Evolutionary conservation across 31 red algal species (phyloP), one percentile per base, ranked within the genome.

Genomic region (Endocladia muricata): DNA sequence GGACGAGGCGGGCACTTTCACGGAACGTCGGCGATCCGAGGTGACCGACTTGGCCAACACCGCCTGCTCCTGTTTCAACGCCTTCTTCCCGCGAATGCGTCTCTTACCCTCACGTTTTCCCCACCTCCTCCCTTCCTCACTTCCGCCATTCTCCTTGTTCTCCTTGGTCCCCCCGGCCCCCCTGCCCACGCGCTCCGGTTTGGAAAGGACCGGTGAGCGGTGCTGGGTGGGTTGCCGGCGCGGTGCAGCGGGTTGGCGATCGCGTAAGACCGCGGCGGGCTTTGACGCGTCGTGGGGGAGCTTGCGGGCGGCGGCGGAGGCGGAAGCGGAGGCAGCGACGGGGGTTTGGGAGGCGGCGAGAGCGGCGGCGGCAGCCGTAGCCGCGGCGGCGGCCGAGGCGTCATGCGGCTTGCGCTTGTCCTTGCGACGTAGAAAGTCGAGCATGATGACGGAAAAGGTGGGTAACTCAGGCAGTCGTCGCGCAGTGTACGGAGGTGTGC

Each of bases 11-110:
- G 87, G 72, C 30, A 77, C 88, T 34, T 82, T 81, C 32, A 91
- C 79, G 40, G 88, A 91, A 48, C 88, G 78, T 2, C 88, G 37
- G 1, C 88, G 56, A 57, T 91, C 88, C 3, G 77, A 59, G 1
- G 68, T 83, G 73, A 91, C 78, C 4, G 78, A 77, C 64, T 82
- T 91, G 36, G 61, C 65, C 2, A 78, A 25, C 1, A 71, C 68
- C 19, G 78, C 72, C 32, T 78, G 78, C 41, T 82, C 33, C 70
- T 91, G 88, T 7, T 65, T 40, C 17, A 66, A 23, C 76, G 41
- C 26, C 41, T 52, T 21, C 25, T 60, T 6, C 57, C 35, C 19
- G 21, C 43, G 22, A 6, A 30, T 64, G 59, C 38, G 64, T 26
- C 41, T 31, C 59, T 79, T 61, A 33, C 29, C 38, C 59, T 66